Evolutionary conservation across 1,284 basidiomycete genomes (phyloP).

Genomic region (Heterobasidion irregulare): DNA sequence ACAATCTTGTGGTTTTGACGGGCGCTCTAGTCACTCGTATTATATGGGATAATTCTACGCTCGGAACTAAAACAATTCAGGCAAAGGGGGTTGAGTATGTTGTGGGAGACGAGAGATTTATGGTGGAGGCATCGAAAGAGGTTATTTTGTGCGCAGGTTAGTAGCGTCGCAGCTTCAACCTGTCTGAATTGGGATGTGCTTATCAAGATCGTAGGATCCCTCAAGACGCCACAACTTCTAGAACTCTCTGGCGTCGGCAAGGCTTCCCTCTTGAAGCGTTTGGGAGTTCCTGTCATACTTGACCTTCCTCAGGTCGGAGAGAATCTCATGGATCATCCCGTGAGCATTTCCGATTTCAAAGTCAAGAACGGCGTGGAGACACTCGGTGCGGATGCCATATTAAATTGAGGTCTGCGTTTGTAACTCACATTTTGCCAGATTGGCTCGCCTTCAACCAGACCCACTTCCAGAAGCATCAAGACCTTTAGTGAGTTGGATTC

Average conservation of each 20-base stretch:
- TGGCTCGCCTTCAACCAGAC: neutral
- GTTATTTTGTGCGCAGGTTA: neutral
- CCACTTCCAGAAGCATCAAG: neutral
- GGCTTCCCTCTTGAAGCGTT: slow-evolving; percentile 6
- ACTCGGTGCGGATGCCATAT: slow-evolving; percentile 4
- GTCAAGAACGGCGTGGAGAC: slow-evolving; percentile 9
- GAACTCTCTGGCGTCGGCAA: slow-evolving; percentile 12
- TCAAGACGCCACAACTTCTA: slow-evolving; percentile 12
- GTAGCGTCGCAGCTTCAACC: neutral
- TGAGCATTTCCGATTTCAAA: slow-evolving; percentile 11
- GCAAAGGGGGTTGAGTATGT: slow-evolving; percentile 11
- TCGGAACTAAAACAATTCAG: slow-evolving; percentile 1
- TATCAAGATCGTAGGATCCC: slow-evolving; percentile 3
- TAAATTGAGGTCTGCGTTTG: neutral
- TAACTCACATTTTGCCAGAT: neutral
- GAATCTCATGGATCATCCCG: slow-evolving; percentile 12
- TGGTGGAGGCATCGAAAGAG: slow-evolving; percentile 2
- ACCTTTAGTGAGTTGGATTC: neutral
- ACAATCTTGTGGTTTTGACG: slow-evolving; percentile 7
- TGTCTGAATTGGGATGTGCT: neutral
- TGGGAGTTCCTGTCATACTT: slow-evolving; percentile 9
- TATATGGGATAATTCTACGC: neutral
- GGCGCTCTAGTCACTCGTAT: slow-evolving; percentile 8
- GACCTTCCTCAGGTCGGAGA: slow-evolving; percentile 12
- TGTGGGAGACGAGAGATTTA: slow-evolving; percentile 3